Evolutionary conservation across 2,329 filamentous ascomycete species (phyloP).

Genomic region (Sclerotinia minor): DNA sequence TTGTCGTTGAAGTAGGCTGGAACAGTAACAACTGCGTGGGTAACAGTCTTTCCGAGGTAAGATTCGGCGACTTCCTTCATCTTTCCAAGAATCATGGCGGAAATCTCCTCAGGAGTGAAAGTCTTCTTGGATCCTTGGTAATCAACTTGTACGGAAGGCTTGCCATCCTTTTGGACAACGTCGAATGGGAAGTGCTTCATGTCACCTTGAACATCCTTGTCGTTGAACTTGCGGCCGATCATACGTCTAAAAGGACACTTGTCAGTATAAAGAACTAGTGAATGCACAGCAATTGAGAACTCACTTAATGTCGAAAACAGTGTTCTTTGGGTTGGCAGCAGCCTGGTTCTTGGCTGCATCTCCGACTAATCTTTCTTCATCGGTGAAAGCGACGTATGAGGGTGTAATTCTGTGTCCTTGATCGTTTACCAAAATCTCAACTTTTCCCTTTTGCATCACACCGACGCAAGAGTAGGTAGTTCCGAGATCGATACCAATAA

Average conservation of each 20-base stretch:
- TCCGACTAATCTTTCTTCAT: conserved; percentile 94
- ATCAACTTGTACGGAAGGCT: conserved; percentile 76
- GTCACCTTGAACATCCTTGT: conserved; percentile 87
- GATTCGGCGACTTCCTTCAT: conserved; percentile 82
- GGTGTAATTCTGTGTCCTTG: conserved; percentile 96
- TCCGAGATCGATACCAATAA: conserved; percentile 94
- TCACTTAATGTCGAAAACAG: conserved; percentile 57
- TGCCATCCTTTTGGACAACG: conserved; percentile 84
- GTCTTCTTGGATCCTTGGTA: conserved; percentile 59
- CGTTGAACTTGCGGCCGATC: conserved; percentile 79
- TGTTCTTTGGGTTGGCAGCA: conserved; percentile 27
- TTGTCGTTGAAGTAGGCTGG: conserved; percentile 99
- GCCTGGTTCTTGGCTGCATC: conserved; percentile 98
- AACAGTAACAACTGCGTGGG: conserved; percentile 88
- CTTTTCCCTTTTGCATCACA: conserved; percentile 94
- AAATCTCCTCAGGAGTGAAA: conserved; percentile 81
- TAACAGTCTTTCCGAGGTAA: conserved; percentile 80
- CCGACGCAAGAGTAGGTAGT: conserved; percentile 88
- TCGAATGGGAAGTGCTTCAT: conserved; percentile 99
- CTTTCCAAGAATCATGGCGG: conserved; percentile 78
- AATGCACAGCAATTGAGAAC: conserved; percentile 42
- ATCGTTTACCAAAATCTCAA: conserved; percentile 94
- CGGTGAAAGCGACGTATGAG: conserved; percentile 94
- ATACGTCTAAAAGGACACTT: conserved; percentile 59
- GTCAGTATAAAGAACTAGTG: conserved; percentile 41